Evolutionary conservation across 257 asterid species (phyloP), one percentile per base, ranked within the genome.

Genomic region (Lantana camara): DNA sequence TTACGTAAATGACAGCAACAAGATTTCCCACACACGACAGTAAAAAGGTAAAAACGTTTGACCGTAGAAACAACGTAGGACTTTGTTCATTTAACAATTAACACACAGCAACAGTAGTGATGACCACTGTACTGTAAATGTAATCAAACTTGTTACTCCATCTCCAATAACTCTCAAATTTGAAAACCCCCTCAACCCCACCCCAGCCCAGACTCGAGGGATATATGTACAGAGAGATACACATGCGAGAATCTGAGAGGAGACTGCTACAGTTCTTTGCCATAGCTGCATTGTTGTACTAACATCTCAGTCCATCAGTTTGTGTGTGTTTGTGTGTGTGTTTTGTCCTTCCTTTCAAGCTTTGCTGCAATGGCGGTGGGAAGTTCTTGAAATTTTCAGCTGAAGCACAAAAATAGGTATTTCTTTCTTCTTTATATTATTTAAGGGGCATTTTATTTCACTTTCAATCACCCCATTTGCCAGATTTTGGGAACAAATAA

Each of bases 331-430:
- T 47, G 54, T 48, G 23, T 14, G 21, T 21, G 32, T 11, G 16
- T 14, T 40, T 15, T 16, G 16, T 54, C 47, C 21, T 11, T 53
- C 53, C 34, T 44, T 71, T 76, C 32, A 58, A 64, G 63, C 74
- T 58, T 23, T 27, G 55, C 56, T 37, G 42, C 22, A 65, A 64
- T 66, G 79, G 58, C 66, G 74, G 59, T 45, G 51, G 7, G 32
- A 19, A 37, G 20, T 49, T 61, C 42, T 38, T 60, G 59, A 60
- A 69, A 34, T 41, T 40, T 63, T 55, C 69, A 38, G 55, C 71
- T 69, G 41, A 66, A 66, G 56, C 60, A 1, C 40, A 37, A 16
- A 61, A 32, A 20, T 27, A 57, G 69, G 71, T 75, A 68, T 9
- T 60, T 60, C 46, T 15, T 51, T 23, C 32, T 62, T 47, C 16